Conservation (phyloP, 2,329 filamentous ascomycete species). For the Tolypocladium inflatum region DNA sequence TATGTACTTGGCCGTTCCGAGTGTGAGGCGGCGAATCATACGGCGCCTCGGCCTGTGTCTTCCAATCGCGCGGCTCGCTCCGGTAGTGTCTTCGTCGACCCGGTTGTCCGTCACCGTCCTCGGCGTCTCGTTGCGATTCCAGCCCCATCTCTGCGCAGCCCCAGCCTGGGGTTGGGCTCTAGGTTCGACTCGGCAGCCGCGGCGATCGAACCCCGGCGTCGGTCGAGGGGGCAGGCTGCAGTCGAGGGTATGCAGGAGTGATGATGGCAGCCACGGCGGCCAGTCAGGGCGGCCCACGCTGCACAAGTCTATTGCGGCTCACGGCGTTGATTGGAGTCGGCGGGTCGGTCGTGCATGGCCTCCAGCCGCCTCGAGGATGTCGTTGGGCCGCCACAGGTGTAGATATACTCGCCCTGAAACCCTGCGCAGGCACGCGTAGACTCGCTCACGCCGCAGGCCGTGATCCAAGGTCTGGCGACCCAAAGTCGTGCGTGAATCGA, state of each 20-base stretch:
- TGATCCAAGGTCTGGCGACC: not conserved
- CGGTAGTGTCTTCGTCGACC: slow-evolving; percentile 16
- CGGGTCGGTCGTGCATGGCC: slow-evolving; percentile 8
- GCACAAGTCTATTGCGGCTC: slow-evolving; percentile 10
- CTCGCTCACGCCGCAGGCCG: not conserved
- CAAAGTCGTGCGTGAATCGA: not conserved
- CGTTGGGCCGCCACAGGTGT: not conserved
- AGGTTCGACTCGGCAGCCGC: slow-evolving; percentile 6
- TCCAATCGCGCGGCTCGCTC: slow-evolving; percentile 7
- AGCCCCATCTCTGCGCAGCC: slow-evolving; percentile 20
- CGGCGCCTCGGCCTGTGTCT: slow-evolving; percentile 6
- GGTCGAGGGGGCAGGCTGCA: slow-evolving; percentile 5
- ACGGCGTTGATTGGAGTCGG: slow-evolving; percentile 9
- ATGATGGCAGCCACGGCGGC: slow-evolving; percentile 6
- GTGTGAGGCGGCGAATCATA: slow-evolving; percentile 18
- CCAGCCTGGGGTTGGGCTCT: slow-evolving; percentile 14
- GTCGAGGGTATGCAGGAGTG: slow-evolving; percentile 4
- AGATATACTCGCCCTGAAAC: not conserved
- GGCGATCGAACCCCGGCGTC: slow-evolving; percentile 5
- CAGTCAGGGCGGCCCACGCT: slow-evolving; percentile 14
- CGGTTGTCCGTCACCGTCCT: slow-evolving; percentile 15
- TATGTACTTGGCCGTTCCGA: slow-evolving; percentile 20
- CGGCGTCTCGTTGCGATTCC: slow-evolving; percentile 19
- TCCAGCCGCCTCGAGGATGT: not conserved
- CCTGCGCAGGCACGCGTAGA: not conserved